phyloP scores from a whole-genome alignment of 2,329 filamentous ascomycete genomes.

The Hypoxylon sp. region DNA sequence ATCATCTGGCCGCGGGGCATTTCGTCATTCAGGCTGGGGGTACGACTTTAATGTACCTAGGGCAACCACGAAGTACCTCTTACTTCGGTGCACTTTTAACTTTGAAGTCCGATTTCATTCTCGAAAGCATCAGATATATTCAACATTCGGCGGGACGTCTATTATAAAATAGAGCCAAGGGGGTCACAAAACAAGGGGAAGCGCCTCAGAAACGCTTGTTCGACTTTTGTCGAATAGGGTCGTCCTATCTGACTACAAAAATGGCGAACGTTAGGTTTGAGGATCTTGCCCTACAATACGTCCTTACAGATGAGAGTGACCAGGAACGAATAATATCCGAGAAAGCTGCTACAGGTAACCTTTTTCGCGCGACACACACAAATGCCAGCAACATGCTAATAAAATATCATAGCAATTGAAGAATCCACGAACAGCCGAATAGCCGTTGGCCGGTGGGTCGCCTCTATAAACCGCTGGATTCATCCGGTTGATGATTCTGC shows the following conservation, averaged over 20 bases:
- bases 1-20: constrained; percentile 41
- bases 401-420: constrained; percentile 61
- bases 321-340: constrained; percentile 59
- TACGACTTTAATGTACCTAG: constrained; percentile 12
- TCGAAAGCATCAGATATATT: not conserved
- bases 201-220: constrained; percentile 9
- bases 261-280: constrained; percentile 65
- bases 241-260: constrained; percentile 27
- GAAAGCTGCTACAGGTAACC: constrained; percentile 59
- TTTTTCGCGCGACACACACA: constrained; percentile 51
- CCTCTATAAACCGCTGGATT: constrained; percentile 70
- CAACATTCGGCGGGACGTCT: not conserved
- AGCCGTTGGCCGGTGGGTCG: constrained; percentile 68
- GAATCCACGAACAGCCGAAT: constrained; percentile 60
- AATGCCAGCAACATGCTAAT: constrained; percentile 11
- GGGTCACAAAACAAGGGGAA: not conserved
- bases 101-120: not conserved
- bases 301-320: constrained; percentile 65
- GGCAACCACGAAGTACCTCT: not conserved
- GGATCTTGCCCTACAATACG: constrained; percentile 68
- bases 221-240: constrained; percentile 21
- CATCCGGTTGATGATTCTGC: constrained; percentile 58
- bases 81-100: not conserved
- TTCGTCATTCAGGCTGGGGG: constrained; percentile 49
- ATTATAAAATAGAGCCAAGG: not conserved